These are phyloP conservation scores for Ophiostoma triangulosporum DNA, from an alignment of 2,329 filamentous ascomycete species.

Conservation along the genomic window DNA sequence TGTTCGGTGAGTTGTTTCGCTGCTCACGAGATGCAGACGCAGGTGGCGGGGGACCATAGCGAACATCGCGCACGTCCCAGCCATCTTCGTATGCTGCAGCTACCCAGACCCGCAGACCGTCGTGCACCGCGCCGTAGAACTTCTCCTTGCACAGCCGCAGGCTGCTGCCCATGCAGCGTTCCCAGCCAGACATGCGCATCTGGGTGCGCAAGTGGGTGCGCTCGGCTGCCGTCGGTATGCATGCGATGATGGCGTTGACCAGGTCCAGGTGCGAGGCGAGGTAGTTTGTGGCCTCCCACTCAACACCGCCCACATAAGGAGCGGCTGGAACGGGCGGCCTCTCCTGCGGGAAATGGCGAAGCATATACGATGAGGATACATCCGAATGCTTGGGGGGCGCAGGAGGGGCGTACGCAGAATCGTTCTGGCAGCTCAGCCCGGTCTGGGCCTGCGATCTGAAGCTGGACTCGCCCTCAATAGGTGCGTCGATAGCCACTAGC, in stretches of 20 bases:
- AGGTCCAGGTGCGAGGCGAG: constrained; percentile 85
- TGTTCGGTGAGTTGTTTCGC: constrained; percentile 18
- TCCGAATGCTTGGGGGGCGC: constrained; percentile 22
- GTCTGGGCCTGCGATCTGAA: neutral
- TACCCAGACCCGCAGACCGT: constrained; percentile 80
- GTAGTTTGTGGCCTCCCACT: constrained; percentile 98
- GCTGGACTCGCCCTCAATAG: neutral
- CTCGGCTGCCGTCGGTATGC: constrained; percentile 52
- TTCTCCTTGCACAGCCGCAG: constrained; percentile 93
- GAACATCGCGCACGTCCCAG: constrained; percentile 72
- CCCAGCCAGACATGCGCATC: constrained; percentile 73
- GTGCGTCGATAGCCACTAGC: neutral
- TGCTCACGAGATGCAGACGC: constrained; percentile 1
- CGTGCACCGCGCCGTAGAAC: constrained; percentile 87
- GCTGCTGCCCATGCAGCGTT: constrained; percentile 74
- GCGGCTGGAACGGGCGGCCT: constrained; percentile 85
- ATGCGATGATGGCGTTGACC: constrained; percentile 79
- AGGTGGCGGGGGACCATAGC: constrained; percentile 49
- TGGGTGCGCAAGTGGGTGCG: constrained; percentile 70
- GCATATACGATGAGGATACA: constrained; percentile 45
- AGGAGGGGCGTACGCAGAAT: constrained; percentile 15
- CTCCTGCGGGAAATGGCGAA: constrained; percentile 67
- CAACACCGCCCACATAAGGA: constrained; percentile 90
- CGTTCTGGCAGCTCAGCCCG: constrained; percentile 9
- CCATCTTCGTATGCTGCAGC: constrained; percentile 74